Conservation (phyloP, 495 filamentous ascomycete species). For the Wilcoxina mikolae region DNA sequence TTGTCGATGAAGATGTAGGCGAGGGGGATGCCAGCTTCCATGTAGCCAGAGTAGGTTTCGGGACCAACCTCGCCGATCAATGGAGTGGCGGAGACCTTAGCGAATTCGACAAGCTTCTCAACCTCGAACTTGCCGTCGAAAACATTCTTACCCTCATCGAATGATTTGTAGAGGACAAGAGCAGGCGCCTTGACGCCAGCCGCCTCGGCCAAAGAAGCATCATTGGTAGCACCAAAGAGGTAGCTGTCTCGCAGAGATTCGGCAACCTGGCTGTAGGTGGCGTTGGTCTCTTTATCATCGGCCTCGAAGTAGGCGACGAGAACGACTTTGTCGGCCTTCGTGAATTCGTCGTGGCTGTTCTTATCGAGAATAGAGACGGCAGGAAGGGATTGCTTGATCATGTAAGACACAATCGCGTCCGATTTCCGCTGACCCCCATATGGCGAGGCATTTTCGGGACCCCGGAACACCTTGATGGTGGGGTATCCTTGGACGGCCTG, state of each 20-base stretch:
- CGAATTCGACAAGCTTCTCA: constrained; percentile 64
- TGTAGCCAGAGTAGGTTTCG: constrained; percentile 94
- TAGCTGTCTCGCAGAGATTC: constrained; percentile 77
- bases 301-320: constrained; percentile 73
- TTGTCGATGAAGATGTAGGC: constrained; percentile 98
- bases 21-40: constrained; percentile 82
- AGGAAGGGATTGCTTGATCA: constrained; percentile 95
- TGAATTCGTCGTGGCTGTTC: constrained; percentile 83
- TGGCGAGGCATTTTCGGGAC: constrained; percentile 62
- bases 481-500: constrained; percentile 94
- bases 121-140: constrained; percentile 66
- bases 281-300: constrained; percentile 71
- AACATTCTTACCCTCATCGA: constrained; percentile 86
- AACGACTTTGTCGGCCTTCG: constrained; percentile 94
- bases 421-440: constrained; percentile 86
- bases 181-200: constrained; percentile 78
- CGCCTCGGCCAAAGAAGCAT: constrained; percentile 69
- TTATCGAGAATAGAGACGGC: constrained; percentile 69
- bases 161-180: constrained; percentile 91
- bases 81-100: constrained; percentile 71
- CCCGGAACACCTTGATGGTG: constrained; percentile 97
- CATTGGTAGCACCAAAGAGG: constrained; percentile 76
- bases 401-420: constrained; percentile 88
- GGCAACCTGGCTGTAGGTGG: constrained; percentile 64
- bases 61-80: constrained; percentile 94